A percentile compares a stretch with the other conserved stretches of the same genome.
These are phyloP conservation scores for Arthrobotrys iridis DNA, from an alignment of 2,329 filamentous ascomycete genomes.

Conservation along the genomic window DNA sequence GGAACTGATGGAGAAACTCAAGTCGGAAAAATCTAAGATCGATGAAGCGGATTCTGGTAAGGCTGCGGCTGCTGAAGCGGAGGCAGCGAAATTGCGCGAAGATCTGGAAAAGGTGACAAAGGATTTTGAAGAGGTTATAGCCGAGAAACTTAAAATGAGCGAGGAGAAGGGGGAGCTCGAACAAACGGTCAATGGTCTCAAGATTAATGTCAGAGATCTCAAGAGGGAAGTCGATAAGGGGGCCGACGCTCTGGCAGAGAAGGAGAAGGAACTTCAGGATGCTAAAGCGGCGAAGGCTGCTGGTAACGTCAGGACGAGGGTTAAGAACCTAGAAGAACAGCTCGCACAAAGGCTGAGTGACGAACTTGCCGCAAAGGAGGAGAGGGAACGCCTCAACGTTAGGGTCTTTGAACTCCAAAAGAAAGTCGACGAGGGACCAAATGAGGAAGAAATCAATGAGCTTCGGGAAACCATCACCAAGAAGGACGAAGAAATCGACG, in stretches of 20 bases:
- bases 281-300: constrained; percentile 15
- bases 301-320: constrained; percentile 35
- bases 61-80: constrained; percentile 21
- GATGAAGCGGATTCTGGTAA: constrained; percentile 37
- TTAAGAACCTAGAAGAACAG: constrained; percentile 35
- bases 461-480: constrained; percentile 19
- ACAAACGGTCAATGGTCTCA: constrained; percentile 20
- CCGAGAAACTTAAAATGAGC: constrained; percentile 35
- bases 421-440: constrained; percentile 37
- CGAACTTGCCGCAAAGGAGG: constrained; percentile 42
- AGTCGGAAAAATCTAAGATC: constrained; percentile 26
- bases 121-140: constrained; percentile 27
- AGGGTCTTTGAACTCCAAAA: constrained; percentile 41
- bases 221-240: constrained; percentile 15
- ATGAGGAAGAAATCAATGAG: constrained; percentile 29
- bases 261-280: constrained; percentile 24
- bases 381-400: constrained; percentile 35
- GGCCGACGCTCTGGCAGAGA: constrained; percentile 8
- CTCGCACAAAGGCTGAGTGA: constrained; percentile 28
- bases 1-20: constrained; percentile 25
- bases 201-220: constrained; percentile 28
- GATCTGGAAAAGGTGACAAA: constrained; percentile 23
- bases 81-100: constrained; percentile 22
- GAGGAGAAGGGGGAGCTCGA: constrained; percentile 18
- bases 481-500: constrained; percentile 36